Percentiles rank a stretch among this genome's conserved stretches.
Conservation (phyloP, 106 monocot species). For the Cymbidium sinense region DNA sequence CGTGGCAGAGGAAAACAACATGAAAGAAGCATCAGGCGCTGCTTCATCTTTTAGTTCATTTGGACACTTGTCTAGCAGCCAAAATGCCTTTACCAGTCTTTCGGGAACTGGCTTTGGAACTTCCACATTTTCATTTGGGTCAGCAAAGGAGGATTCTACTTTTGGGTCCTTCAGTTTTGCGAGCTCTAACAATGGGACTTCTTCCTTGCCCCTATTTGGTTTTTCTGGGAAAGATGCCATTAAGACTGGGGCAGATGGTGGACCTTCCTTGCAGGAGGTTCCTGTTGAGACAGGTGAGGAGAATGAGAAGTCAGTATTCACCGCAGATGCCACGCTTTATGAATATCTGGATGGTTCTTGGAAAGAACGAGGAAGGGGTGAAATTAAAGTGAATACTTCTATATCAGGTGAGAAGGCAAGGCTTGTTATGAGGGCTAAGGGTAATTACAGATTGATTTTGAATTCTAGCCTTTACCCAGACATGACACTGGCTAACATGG, state of each 20-base stretch:
- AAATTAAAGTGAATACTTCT: conserved; percentile 67
- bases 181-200: conserved; percentile 31
- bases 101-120: conserved; percentile 80
- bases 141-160: conserved; percentile 18
- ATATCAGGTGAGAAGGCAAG: conserved; percentile 53
- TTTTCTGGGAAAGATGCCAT: conserved; percentile 16
- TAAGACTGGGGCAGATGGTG: conserved; percentile 18
- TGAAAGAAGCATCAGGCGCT: conserved; percentile 19
- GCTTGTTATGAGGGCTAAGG: conserved; percentile 83
- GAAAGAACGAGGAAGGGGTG: conserved; percentile 97
- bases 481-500: conserved; percentile 81
- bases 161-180: conserved; percentile 46
- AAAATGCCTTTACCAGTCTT: conserved; percentile 93
- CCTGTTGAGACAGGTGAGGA: conserved; percentile 91
- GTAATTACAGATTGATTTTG: conserved; percentile 83
- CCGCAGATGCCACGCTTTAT: conserved; percentile 83
- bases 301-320: conserved; percentile 73
- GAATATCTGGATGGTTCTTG: conserved; percentile 86
- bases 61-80: conserved; percentile 75
- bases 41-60: conserved; percentile 55
- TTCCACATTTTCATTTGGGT: conserved; percentile 73
- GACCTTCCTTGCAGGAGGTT: conserved; percentile 52
- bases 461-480: conserved; percentile 88
- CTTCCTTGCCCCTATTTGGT: conserved; percentile 20
- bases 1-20: conserved; percentile 15